These are phyloP conservation scores for Hymenoscyphus fraxineus DNA, from an alignment of 2,329 filamentous ascomycete species.

Conservation along the genomic window DNA sequence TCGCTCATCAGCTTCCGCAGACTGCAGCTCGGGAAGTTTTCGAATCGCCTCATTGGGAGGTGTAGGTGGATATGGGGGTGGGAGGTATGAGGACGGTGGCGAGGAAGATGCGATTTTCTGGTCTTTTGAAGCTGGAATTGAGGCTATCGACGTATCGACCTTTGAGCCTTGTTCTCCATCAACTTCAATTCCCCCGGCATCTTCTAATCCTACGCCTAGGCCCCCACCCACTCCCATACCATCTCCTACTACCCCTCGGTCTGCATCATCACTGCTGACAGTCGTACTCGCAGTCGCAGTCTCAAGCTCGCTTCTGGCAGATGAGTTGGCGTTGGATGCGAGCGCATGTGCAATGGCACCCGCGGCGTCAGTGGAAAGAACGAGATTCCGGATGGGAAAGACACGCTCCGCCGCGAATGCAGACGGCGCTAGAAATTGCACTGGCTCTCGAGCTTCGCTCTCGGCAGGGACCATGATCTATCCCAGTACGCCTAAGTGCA, in stretches of 20 bases:
- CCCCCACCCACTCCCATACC: not conserved
- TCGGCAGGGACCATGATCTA: not conserved
- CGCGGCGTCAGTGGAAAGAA: conserved; percentile 7
- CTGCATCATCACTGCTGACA: not conserved
- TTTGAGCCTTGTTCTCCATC: not conserved
- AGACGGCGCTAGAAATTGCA: conserved; percentile 19
- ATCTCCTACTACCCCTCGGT: not conserved
- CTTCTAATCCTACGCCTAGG: not conserved
- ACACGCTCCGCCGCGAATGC: conserved; percentile 24
- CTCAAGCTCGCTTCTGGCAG: not conserved
- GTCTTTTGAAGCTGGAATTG: not conserved
- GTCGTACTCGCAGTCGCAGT: not conserved
- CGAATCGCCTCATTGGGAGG: conserved; percentile 19
- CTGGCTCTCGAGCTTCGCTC: conserved; percentile 5
- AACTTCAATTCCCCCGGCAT: not conserved
- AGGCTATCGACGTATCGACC: not conserved
- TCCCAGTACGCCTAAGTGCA: not conserved
- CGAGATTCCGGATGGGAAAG: conserved; percentile 28
- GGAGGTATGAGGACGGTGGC: not conserved
- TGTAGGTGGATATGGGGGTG: conserved; percentile 19
- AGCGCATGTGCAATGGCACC: not conserved
- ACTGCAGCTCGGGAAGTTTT: conserved; percentile 10
- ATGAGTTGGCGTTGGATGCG: not conserved
- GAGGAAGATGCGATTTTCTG: not conserved
- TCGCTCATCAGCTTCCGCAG: not conserved